Base-by-base conservation (phyloP, 2,329 filamentous ascomycete genomes). In the Domatiomyces catenatus region DNA sequence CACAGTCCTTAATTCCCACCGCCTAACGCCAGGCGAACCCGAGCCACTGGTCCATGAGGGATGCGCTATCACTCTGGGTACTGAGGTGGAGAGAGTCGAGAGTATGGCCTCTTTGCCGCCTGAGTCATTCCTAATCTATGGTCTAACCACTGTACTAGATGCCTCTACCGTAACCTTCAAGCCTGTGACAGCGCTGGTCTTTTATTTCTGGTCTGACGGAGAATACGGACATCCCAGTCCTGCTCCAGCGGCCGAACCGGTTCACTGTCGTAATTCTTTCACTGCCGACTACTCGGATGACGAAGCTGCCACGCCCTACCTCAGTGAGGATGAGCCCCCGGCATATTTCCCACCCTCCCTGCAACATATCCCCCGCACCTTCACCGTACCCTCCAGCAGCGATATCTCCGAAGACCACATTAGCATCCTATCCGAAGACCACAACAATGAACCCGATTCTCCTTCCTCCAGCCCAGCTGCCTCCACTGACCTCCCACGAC, bases 1-100 rank as follows among this genome's bases (percentile, higher is more conserved):
- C 26, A 82, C 78, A 17, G 71, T 64, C 52, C 55, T 81, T 47
- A 77, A 80, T 57, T 68, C 69, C 36, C 58, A 55, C 42, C 69
- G 66, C 42, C 60, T 78, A 22, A 50, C 54, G n/a, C 56, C 52
- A 8, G 52, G 64, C 10, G 50, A 59, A 26, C 57, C 58, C 24
- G 60, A 56, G n/a, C 47, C 59, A 3, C 48, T 69, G 22, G 22
- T 6, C 8, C 63, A 62, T 2, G 56, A 66, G 48, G 64, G 67
- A 17, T 66, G 69, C 47, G 52, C 63, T 1, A 53, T 78, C 22
- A 61, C 62, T 3, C 74, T 77, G 59, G 75, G 75, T 17, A 64
- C 67, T 36, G 66, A 72, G 52, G 72, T 78, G 20, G 68, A 66
- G 52, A 70, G 74, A 58, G 72, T 70, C 17, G 56, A 61, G 39